Base-by-base conservation (phyloP, 2,329 filamentous ascomycete genomes). In the Stagonosporopsis vannaccii region DNA sequence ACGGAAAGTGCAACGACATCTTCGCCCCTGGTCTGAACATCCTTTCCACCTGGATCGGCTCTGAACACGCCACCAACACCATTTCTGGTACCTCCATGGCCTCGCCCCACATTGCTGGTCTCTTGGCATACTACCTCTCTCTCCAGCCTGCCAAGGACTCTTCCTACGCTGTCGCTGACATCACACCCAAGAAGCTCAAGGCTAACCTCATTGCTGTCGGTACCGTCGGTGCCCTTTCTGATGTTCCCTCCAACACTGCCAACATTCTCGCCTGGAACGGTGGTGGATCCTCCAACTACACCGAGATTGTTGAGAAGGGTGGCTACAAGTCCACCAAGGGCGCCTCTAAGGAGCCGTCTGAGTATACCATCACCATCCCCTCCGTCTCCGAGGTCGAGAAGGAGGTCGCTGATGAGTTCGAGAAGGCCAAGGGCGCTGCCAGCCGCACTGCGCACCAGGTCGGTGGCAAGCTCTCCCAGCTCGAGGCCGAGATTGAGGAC, bases 261-360 rank as follows among this genome's bases (percentile, higher is more conserved):
- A 99, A 99, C 86, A 84, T 97, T 75, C 92, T 99, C 61, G 94
- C 94, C 78, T 99, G 93, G 94, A 99, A 99, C 86, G 95, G 96
- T 76, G 96, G 92, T 81, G 95, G 95, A 74, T 90, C 87, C 75
- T 88, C 85, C 82, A 97, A 99, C 89, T 97, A 91, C 87, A 85
- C 86, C 59, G 83, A 90, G 69, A 97, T 97, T 72, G 79, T 96
- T 62, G 80, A 87, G 68, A 82, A 87, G 68, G 90, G 91, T 72
- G 82, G 86, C 71, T 94, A 93, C 83, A 84, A 85, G 68, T 82
- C 77, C 62, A 69, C 68, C 61, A 71, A 70, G 66, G 53, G 61
- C 30, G 63, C 52, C 32, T 59, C 69, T 56, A 58, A 68, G 59
- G 55, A 66, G 32, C 80, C 84, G 72, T 69, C 75, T 39, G 62